A percentile compares a stretch with the other conserved stretches of the same genome.
These are phyloP conservation scores for Diutina rugosa DNA, from an alignment of 1,139 yeast genomes.

Conservation along the genomic window DNA sequence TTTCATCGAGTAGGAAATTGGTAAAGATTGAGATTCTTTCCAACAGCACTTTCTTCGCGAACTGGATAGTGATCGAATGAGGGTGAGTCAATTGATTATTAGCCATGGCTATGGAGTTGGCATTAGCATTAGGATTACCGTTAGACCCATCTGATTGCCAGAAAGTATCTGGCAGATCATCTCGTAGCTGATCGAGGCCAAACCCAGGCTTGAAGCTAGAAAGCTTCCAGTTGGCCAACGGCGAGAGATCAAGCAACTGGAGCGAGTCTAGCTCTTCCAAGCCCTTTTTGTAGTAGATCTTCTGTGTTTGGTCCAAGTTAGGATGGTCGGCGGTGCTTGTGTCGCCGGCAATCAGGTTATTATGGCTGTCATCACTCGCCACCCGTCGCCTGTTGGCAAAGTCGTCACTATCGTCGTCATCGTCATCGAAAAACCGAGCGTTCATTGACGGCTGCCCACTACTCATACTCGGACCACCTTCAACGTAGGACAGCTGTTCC, in stretches of 20 bases:
- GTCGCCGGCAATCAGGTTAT: not conserved
- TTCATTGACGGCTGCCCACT: not conserved
- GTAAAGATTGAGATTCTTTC: slow-evolving; percentile 62
- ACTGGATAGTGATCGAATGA: slow-evolving; percentile 69
- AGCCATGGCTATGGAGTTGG: slow-evolving; percentile 14
- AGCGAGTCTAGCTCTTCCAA: slow-evolving; percentile 41
- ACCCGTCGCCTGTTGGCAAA: not conserved
- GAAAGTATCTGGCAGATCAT: slow-evolving; percentile 59
- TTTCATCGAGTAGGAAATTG: slow-evolving; percentile 63
- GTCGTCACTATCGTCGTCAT: not conserved
- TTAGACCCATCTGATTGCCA: slow-evolving; percentile 92
- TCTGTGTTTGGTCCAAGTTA: slow-evolving; percentile 23
- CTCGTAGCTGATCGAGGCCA: slow-evolving; percentile 59
- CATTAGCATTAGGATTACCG: slow-evolving; percentile 14
- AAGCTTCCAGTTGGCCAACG: slow-evolving; percentile 75
- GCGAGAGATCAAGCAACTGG: slow-evolving; percentile 63
- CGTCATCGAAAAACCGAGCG: not conserved
- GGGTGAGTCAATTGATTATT: slow-evolving; percentile 52
- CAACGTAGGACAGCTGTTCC: slow-evolving; percentile 1
- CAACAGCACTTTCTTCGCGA: slow-evolving; percentile 64
- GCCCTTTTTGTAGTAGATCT: slow-evolving; percentile 33
- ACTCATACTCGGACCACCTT: not conserved
- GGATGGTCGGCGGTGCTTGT: not conserved
- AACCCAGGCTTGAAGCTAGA: slow-evolving; percentile 66
- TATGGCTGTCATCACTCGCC: not conserved